Conservation (phyloP, 176 grass and related monocot genomes). For the Avena sativa region DNA sequence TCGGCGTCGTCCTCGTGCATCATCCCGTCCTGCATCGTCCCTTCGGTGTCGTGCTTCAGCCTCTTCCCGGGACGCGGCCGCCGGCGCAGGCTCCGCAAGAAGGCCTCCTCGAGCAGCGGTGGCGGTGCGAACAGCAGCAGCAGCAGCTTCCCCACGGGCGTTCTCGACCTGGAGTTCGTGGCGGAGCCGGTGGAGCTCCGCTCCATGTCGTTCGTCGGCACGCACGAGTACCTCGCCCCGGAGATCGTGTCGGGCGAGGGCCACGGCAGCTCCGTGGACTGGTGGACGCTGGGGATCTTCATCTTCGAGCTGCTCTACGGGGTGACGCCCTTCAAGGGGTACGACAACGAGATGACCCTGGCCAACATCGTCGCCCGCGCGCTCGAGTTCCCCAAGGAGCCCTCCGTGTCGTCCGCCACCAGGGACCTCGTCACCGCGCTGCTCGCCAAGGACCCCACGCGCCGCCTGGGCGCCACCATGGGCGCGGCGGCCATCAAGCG, state of each 20-base stretch:
- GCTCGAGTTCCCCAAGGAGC: slow-evolving; percentile 89
- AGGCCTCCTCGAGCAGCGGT: background rate
- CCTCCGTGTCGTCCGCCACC: slow-evolving; percentile 52
- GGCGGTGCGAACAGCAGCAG: background rate
- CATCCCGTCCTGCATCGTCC: slow-evolving; percentile 85
- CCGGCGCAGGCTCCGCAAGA: slow-evolving; percentile 24
- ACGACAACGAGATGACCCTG: slow-evolving; percentile 89
- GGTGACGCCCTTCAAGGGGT: slow-evolving; percentile 78
- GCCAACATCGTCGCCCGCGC: slow-evolving; percentile 94
- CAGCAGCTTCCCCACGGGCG: slow-evolving; percentile 11
- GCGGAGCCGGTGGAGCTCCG: slow-evolving; percentile 91
- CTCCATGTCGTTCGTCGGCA: slow-evolving; percentile 95
- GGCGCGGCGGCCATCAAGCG: slow-evolving; percentile 84
- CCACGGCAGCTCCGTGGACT: slow-evolving; percentile 91
- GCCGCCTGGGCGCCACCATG: slow-evolving; percentile 70
- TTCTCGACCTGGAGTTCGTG: slow-evolving; percentile 70
- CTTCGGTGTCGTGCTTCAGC: slow-evolving; percentile 82
- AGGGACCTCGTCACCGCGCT: slow-evolving; percentile 71
- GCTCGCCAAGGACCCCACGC: slow-evolving; percentile 78
- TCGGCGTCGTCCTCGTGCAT: slow-evolving; percentile 52
- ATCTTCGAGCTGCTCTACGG: slow-evolving; percentile 96
- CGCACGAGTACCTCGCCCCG: slow-evolving; percentile 92
- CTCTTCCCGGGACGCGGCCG: slow-evolving; percentile 46
- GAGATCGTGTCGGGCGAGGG: slow-evolving; percentile 97
- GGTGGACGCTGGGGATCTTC: slow-evolving; percentile 97